Base-by-base conservation (phyloP, 192 early-diverging fungal species). In the Lobosporangium transversale region DNA sequence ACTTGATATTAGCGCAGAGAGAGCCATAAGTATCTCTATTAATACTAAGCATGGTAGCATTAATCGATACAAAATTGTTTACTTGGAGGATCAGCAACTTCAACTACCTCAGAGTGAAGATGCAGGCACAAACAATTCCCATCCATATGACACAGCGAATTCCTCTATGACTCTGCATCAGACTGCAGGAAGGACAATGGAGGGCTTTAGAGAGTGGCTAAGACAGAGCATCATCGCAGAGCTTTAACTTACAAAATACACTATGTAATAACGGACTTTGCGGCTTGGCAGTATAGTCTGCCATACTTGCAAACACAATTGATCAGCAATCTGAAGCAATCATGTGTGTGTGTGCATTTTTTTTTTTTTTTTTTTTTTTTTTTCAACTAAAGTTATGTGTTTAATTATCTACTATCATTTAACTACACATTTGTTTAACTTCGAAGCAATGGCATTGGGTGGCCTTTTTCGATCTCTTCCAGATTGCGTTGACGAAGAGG, bases 381-480 rank as follows among this genome's bases (percentile, higher is more conserved):
- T 50, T 21, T 21, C 49, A 21, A 50, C 8, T 21, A 18, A 21
- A 15, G 8, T 50, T 21, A 18, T 10, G 9, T 9, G 9, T 50
- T 21, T 50, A 10, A 42, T 42, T 42, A 12, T 42, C 40, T 42
- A 42, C 17, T 12, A 42, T 12, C 9, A 9, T 42, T 42, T 42
- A 42, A 9, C 10, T 12, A 42, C 9, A 1, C 1, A 50, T n/a
- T n/a, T n/a, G n/a, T n/a, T 31, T 30, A 55, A 1, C 35, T 2
- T n/a, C 49, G 55, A 6, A 33, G 32, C 10, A 68, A 57, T 14
- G 52, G 49, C 42, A 79, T 43, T 14, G 79, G 79, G 24, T 76
- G 71, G 2, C 79, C 79, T 9, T 75, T 68, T 12, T 42, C 57
- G 43, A 89, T 89, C 66, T 89, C 87, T n/a, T 76, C 40, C 2